phyloP scores from a whole-genome alignment of 257 asterid genomes.

The Haberlea rhodopensis region DNA sequence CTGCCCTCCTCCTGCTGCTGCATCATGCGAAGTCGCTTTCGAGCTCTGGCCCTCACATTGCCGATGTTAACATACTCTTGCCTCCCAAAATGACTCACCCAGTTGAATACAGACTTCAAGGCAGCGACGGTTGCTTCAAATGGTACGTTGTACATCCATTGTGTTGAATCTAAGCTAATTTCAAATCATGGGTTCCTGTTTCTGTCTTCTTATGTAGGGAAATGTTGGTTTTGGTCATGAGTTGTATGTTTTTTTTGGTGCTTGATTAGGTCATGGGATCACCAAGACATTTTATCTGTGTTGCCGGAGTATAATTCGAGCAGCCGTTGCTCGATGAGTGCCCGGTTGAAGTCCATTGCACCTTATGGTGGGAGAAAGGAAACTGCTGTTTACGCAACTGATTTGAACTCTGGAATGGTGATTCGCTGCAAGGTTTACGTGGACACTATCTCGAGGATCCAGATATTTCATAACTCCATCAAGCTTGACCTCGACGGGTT shows the following conservation, averaged over 20 bases:
- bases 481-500: slow-evolving; percentile 96
- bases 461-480: slow-evolving; percentile 83
- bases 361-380: slow-evolving; percentile 85
- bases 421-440: slow-evolving; percentile 90
- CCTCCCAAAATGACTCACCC: slow-evolving; percentile 96
- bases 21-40: slow-evolving; percentile 32
- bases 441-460: slow-evolving; percentile 68
- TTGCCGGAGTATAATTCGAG: slow-evolving; percentile 77
- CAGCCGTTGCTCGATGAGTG: slow-evolving; percentile 78
- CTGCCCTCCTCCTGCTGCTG: slow-evolving; percentile 26
- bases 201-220: not conserved
- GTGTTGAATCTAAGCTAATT: not conserved
- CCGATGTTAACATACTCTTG: slow-evolving; percentile 80
- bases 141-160: slow-evolving; percentile 39
- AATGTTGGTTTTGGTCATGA: not conserved
- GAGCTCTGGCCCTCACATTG: slow-evolving; percentile 73
- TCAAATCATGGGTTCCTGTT: not conserved
- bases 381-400: slow-evolving; percentile 96
- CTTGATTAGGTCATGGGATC: slow-evolving; percentile 84
- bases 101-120: slow-evolving; percentile 85
- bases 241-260: not conserved
- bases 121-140: slow-evolving; percentile 94
- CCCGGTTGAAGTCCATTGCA: slow-evolving; percentile 78
- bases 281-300: slow-evolving; percentile 70
- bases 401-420: slow-evolving; percentile 69